A percentile compares a stretch with the other conserved stretches of the same genome.
phyloP scores from a whole-genome alignment of 192 early-diverging fungal genomes.

The Physocladia obscura region DNA sequence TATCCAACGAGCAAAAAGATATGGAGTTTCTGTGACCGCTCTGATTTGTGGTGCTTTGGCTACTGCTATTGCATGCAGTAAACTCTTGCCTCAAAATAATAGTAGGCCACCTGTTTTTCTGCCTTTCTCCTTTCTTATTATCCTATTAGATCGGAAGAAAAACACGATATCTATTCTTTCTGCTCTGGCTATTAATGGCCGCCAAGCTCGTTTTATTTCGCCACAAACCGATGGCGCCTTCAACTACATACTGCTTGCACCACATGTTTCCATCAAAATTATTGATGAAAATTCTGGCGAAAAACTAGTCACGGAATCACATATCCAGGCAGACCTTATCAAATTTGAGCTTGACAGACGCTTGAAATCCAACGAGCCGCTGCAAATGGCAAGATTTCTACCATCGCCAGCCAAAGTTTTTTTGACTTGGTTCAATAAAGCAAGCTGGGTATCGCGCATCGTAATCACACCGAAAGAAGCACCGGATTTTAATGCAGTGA shows the following conservation, averaged over 20 bases:
- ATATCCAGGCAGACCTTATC: background rate
- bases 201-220: background rate
- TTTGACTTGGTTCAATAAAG: background rate
- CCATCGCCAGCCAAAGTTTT: background rate
- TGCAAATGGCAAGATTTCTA: slow-evolving; percentile 7
- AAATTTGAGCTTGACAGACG: background rate
- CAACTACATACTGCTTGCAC: slow-evolving; percentile 8
- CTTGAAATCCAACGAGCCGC: background rate
- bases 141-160: background rate
- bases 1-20: slow-evolving; percentile 8
- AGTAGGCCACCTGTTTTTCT: no score
- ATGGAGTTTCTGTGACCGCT: background rate
- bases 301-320: background rate
- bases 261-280: background rate
- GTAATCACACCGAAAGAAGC: background rate
- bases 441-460: background rate
- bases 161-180: slow-evolving; percentile 1
- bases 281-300: background rate
- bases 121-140: no score
- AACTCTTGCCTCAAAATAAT: background rate
- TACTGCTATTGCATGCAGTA: background rate
- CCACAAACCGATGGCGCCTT: background rate
- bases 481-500: background rate
- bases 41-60: slow-evolving; percentile 12
- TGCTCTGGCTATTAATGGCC: slow-evolving; percentile 9